Percentiles rank a stretch among this genome's conserved stretches.
Conservation (phyloP, 2,329 filamentous ascomycete species). For the Coniochaeta hoffmannii region DNA sequence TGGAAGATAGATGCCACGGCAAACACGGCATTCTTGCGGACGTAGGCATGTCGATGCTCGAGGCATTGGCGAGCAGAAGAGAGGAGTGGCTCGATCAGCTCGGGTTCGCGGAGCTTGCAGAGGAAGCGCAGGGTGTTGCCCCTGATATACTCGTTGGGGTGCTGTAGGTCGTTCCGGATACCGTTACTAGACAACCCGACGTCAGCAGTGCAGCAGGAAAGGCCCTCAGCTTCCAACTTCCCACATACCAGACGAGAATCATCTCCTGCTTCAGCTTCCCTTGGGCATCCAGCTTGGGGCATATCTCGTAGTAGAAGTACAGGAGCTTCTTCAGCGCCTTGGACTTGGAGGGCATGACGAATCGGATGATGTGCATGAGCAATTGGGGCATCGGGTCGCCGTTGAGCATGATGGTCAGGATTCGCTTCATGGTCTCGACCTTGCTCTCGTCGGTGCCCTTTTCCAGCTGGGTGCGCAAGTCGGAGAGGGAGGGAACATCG, state of each 20-base stretch:
- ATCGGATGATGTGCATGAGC: slow-evolving; percentile 99
- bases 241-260: slow-evolving; percentile 85
- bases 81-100: slow-evolving; percentile 91
- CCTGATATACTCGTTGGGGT: slow-evolving; percentile 95
- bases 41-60: slow-evolving; percentile 93
- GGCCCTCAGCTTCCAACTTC: background rate
- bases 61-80: slow-evolving; percentile 88
- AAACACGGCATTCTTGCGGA: slow-evolving; percentile 96
- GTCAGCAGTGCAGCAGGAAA: slow-evolving; percentile 18
- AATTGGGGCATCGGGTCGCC: slow-evolving; percentile 92
- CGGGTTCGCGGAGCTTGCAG: slow-evolving; percentile 89
- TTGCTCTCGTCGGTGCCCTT: slow-evolving; percentile 91
- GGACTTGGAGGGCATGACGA: slow-evolving; percentile 97
- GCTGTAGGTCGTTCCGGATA: slow-evolving; percentile 94
- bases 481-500: slow-evolving; percentile 82
- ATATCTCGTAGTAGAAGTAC: slow-evolving; percentile 99
- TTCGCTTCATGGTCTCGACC: slow-evolving; percentile 92
- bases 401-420: slow-evolving; percentile 96
- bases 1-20: slow-evolving; percentile 87
- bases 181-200: slow-evolving; percentile 61
- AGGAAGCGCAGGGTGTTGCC: slow-evolving; percentile 98
- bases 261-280: slow-evolving; percentile 99
- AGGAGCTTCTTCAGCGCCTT: slow-evolving; percentile 96
- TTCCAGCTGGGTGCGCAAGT: slow-evolving; percentile 87
- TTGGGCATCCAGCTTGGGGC: slow-evolving; percentile 83